A percentile compares a stretch with the other conserved stretches of the same genome.
phyloP scores from a whole-genome alignment of 2,329 filamentous ascomycete genomes.

The Neonectria neomacrospora region DNA sequence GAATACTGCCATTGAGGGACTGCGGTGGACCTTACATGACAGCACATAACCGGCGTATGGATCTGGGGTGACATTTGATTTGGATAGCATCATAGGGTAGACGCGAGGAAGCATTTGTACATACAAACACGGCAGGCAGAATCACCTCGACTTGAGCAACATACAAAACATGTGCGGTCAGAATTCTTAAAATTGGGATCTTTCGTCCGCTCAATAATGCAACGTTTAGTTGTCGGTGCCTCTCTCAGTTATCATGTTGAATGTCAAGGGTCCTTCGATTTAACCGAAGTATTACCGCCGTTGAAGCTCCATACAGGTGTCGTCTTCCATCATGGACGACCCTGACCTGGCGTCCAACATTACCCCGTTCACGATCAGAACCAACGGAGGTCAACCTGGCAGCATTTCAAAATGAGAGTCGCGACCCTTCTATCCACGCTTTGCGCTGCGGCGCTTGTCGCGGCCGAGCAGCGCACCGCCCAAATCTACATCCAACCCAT shows the following conservation, averaged over 20 bases:
- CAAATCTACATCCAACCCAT: slow-evolving; percentile 67
- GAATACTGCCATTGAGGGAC: slow-evolving; percentile 23
- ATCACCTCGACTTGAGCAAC: slow-evolving; percentile 21
- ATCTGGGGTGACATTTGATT: slow-evolving; percentile 27
- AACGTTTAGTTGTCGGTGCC: neutral
- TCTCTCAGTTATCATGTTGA: neutral
- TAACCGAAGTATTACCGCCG: slow-evolving; percentile 39
- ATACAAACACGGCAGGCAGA: slow-evolving; percentile 31
- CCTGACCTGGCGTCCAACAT: slow-evolving; percentile 13
- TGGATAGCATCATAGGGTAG: slow-evolving; percentile 34
- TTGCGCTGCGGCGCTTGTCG: slow-evolving; percentile 54
- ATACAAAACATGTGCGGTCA: slow-evolving; percentile 12
- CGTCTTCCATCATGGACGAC: slow-evolving; percentile 29
- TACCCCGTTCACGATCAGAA: slow-evolving; percentile 9
- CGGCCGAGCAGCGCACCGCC: slow-evolving; percentile 56
- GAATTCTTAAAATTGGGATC: neutral
- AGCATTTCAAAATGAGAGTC: slow-evolving; percentile 53
- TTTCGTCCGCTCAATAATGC: neutral
- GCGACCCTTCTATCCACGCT: slow-evolving; percentile 55
- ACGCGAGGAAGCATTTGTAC: slow-evolving; percentile 35
- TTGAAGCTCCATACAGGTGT: slow-evolving; percentile 32
- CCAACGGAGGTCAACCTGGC: neutral
- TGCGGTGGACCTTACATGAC: slow-evolving; percentile 33
- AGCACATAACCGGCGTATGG: slow-evolving; percentile 42
- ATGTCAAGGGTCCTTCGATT: slow-evolving; percentile 8